Evolutionary conservation across 179 eudicot genomes (phyloP), one percentile per base, ranked within the genome.

Genomic region (Nepenthes alata): DNA sequence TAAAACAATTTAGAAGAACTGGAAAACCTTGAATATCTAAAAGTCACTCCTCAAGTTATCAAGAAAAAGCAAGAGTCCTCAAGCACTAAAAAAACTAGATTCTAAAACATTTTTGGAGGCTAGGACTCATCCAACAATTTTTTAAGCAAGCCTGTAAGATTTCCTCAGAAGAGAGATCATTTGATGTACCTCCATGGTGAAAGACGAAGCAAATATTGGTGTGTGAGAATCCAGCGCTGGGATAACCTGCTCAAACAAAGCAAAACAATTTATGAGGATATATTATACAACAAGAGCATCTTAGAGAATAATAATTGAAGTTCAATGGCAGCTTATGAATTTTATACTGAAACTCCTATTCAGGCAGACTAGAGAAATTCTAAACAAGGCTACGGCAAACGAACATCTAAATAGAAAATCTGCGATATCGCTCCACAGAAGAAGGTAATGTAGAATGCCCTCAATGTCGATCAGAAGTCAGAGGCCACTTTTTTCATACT

Each of bases 151-250:
- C 37, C 11, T 6, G 8, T 55, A 34, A 6, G 36, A 55, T 37
- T 49, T 49, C n/a, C n/a, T 3, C 37, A 15, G 9, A 34, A 2
- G 6, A 10, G 6, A 35, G 39, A 35, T 9, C 14, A 57, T 6
- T 35, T 25, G 14, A 73, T 61, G 68, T 79, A 93, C 98, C 98
- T 93, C 98, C 98, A 93, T 83, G 25, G 98, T 93, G 75, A 93
- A 93, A 61, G 98, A 93, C 49, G 98, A 89, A 62, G 98, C 88
- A 86, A 83, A 93, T 65, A 93, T 85, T 60, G 98, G 98, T 37
- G 98, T 93, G 58, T 59, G 79, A 53, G 88, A 52, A 83, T 93
- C 98, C 63, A 93, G 65, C 38, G 96, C 96, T 55, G 95, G 98
- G 66, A 93, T 93, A 57, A 93, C 98, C 98, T 93, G 85, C 37